Percentiles rank a stretch among this genome's conserved stretches.
These are phyloP conservation scores for Pachysandra terminalis DNA, from an alignment of 164 flowering plant genomes.

Conservation along the genomic window DNA sequence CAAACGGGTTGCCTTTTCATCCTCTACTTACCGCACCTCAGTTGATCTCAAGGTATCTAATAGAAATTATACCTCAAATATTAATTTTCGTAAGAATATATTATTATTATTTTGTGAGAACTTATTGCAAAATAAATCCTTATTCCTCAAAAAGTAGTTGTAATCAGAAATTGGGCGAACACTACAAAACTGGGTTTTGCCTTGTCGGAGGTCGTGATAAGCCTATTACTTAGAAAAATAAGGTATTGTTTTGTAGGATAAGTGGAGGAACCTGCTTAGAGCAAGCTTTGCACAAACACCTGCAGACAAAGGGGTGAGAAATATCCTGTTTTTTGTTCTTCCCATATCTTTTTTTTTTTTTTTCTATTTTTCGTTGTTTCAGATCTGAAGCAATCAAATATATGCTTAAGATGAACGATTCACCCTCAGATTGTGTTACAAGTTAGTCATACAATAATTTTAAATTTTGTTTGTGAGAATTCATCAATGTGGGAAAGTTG, in stretches of 20 bases:
- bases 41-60: constrained; percentile 86
- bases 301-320: constrained; percentile 58
- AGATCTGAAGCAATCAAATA: not conserved
- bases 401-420: not conserved
- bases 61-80: not conserved
- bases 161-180: not conserved
- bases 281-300: constrained; percentile 75
- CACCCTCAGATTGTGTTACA: not conserved
- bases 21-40: constrained; percentile 78
- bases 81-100: too few species aligned
- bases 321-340: not conserved
- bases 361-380: not conserved
- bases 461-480: too few species aligned
- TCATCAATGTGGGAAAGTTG: too few species aligned
- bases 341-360: not conserved
- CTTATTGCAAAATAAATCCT: not conserved
- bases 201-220: not conserved
- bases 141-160: not conserved
- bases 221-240: not conserved
- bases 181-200: not conserved
- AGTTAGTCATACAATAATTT: too few species aligned
- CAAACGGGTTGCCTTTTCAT: constrained; percentile 77
- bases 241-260: constrained; percentile 54
- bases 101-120: too few species aligned
- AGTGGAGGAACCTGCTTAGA: constrained; percentile 95